phyloP scores from a whole-genome alignment of 2,329 filamentous ascomycete genomes.

The Alternaria gaisen region DNA sequence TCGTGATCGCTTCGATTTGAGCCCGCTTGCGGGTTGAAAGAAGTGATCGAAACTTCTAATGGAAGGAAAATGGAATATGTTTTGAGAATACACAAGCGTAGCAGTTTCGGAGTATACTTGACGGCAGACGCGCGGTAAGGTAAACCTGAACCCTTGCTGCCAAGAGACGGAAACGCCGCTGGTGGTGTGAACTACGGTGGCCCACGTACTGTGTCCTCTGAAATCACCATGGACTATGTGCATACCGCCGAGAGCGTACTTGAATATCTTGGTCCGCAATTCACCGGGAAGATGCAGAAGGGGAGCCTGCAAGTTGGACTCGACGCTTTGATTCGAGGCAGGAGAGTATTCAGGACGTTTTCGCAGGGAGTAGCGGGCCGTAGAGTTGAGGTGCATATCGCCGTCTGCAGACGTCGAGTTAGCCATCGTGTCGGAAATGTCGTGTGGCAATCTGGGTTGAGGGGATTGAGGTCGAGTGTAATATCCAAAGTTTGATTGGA shows the following conservation, averaged over 20 bases:
- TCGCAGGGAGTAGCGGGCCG: neutral
- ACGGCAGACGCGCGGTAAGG: neutral
- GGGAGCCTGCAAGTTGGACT: neutral
- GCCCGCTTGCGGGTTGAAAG: neutral
- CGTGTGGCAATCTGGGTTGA: neutral
- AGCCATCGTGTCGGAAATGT: neutral
- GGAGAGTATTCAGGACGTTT: neutral
- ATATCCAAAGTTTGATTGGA: neutral
- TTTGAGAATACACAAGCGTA: neutral
- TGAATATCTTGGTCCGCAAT: neutral
- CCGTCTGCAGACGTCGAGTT: neutral
- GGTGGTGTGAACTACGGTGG: neutral
- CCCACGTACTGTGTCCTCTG: too few relatives aligned
- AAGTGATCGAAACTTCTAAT: too few relatives aligned
- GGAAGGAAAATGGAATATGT: neutral
- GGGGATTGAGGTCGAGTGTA: neutral
- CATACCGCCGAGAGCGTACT: neutral
- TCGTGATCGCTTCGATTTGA: neutral
- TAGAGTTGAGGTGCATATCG: neutral
- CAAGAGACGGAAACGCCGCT: neutral
- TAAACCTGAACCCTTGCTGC: too few relatives aligned
- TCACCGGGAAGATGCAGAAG: neutral
- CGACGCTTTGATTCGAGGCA: neutral
- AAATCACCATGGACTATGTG: too few relatives aligned
- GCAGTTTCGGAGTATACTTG: neutral